Base-by-base conservation (phyloP, 148 eudicot genomes). In the Hydrangea macrophylla region DNA sequence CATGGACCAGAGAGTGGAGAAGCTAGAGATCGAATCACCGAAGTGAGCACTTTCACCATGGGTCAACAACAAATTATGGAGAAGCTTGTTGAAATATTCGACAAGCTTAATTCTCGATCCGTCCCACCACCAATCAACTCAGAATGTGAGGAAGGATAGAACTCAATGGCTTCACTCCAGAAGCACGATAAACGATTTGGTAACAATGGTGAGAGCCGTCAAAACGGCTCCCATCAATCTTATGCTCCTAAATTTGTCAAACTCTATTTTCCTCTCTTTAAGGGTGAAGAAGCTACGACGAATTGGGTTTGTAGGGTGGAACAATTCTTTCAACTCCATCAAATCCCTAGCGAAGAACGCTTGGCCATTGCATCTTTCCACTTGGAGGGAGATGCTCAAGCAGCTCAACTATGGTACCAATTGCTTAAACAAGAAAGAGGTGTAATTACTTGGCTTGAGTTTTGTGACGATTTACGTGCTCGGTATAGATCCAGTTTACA, bases 301-400 rank as follows among this genome's bases (percentile, higher is more conserved):
- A 62, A 51, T 23, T 62, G 65, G 51, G 9, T 62, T 2, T 62
- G 65, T 39, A 39, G 48, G 8, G 51, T 23, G 1, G 50, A 62
- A 9, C 51, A 62, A 36, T 62, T 62, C 18, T 62, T 62, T 25
- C 30, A 22, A 9, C 25, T 37, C 22, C 45, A 62, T 7, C 5
- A 24, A 7, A 62, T 51, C 5, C 51, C 40, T 0, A 27, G 22
- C 11, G 51, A 62, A 1, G 51, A 62, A 1, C 0, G 32, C 0
- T 30, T 62, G 7, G 15, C 65, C 22, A 7, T 62, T 1, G 53
- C 51, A 0, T 37, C 51, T 1, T 62, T 62, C 3, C 65, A 37
- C 25, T 20, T 37, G 0, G 65, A 62, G 7, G 51, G 65, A 2
- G 45, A 62, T 22, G 51, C 65, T 9, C 25, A 58, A 18, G n/a